Conservation (phyloP, 2,329 filamentous ascomycete species). For the Trichoderma atrobrunneum region DNA sequence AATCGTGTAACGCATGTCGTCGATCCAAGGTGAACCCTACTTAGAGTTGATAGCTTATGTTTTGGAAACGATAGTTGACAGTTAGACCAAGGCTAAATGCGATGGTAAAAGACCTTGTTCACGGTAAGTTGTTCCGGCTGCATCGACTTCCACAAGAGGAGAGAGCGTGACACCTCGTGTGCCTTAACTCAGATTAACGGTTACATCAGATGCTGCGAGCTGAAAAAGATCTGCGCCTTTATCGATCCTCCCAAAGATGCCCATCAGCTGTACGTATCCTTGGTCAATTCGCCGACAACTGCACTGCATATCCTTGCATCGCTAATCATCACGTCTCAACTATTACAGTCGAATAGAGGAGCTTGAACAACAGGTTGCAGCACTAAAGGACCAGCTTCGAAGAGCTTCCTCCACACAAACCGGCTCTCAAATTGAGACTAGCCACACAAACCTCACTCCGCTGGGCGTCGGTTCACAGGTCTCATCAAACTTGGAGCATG, state of each 20-base stretch:
- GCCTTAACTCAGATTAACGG: constrained; percentile 4
- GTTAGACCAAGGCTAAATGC: constrained; percentile 24
- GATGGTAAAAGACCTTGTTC: constrained; percentile 29
- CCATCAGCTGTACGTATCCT: constrained; percentile 22
- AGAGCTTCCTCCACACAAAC: not conserved
- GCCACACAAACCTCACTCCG: not conserved
- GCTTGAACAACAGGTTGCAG: constrained; percentile 20
- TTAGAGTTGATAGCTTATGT: not conserved
- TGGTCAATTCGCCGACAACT: not conserved
- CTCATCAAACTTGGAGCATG: not conserved
- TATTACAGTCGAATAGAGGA: constrained; percentile 23
- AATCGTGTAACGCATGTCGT: constrained; percentile 29
- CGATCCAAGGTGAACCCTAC: constrained; percentile 26
- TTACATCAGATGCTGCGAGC: constrained; percentile 23
- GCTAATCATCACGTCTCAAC: not conserved
- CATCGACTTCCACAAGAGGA: not conserved
- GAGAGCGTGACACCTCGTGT: not conserved
- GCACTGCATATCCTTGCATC: not conserved
- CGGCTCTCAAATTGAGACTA: not conserved
- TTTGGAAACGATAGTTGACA: not conserved
- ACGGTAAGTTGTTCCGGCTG: constrained; percentile 19
- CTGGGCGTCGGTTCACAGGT: not conserved
- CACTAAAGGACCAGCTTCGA: constrained; percentile 20
- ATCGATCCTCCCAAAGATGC: constrained; percentile 26
- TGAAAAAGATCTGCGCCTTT: constrained; percentile 27